phyloP scores from a whole-genome alignment of 495 filamentous ascomycete species.

The Chaetomium tenue region DNA sequence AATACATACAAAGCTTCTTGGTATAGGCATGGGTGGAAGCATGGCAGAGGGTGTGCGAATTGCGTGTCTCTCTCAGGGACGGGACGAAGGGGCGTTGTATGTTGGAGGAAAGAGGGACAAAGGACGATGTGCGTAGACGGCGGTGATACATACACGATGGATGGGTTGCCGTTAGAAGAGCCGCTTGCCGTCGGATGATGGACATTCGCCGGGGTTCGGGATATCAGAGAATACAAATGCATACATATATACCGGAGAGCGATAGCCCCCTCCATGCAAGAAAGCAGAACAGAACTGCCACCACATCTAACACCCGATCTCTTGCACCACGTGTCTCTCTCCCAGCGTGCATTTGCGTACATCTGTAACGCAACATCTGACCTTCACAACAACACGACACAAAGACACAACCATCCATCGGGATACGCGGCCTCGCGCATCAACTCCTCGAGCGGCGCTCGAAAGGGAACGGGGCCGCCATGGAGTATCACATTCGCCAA shows the following conservation, averaged over 20 bases:
- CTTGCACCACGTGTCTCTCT: neutral
- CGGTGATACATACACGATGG: neutral
- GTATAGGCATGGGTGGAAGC: neutral
- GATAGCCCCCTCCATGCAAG: neutral
- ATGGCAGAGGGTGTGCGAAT: neutral
- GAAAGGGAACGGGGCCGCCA: slow-evolving; percentile 80
- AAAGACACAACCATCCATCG: slow-evolving; percentile 88
- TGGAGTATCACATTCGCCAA: slow-evolving; percentile 89
- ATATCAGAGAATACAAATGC: neutral
- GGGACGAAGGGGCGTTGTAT: neutral
- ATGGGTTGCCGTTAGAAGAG: neutral
- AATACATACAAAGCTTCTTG: slow-evolving; percentile 9
- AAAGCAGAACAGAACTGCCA: neutral
- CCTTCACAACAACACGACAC: slow-evolving; percentile 67
- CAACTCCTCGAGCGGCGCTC: slow-evolving; percentile 79
- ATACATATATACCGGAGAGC: neutral
- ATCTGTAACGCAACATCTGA: neutral
- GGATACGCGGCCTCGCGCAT: slow-evolving; percentile 78
- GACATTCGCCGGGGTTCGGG: neutral
- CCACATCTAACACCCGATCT: no score
- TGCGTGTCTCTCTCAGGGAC: neutral
- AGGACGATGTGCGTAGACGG: neutral
- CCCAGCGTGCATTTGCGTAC: neutral
- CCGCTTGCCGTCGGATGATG: neutral
- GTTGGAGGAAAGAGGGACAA: neutral